Evolutionary conservation across 2,329 filamentous ascomycete genomes (phyloP).

Genomic region (Macrophomina pseudophaseolina): DNA sequence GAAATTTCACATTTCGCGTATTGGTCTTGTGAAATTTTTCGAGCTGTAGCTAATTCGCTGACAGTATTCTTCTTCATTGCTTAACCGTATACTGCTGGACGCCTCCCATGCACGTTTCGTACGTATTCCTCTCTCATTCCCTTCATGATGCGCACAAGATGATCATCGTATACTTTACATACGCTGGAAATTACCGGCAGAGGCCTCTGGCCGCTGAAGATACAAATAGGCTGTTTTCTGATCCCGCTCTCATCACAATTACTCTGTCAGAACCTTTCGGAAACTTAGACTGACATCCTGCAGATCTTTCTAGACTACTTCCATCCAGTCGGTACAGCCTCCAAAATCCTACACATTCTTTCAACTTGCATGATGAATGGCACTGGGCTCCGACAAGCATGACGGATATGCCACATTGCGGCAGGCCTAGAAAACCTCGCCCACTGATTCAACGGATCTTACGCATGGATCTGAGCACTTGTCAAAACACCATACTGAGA

Average conservation of each 20-base stretch:
- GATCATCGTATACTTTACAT: slow-evolving; percentile 46
- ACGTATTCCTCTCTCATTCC: slow-evolving; percentile 28
- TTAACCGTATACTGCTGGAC: neutral
- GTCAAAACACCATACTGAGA: slow-evolving; percentile 3
- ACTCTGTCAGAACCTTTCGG: neutral
- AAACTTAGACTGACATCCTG: slow-evolving; percentile 8
- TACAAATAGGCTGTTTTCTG: slow-evolving; percentile 49
- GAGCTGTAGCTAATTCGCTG: slow-evolving; percentile 3
- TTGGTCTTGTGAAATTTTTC: neutral
- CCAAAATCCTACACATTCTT: neutral
- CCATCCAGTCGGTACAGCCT: slow-evolving; percentile 36
- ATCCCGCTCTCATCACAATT: slow-evolving; percentile 31
- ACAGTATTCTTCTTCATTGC: neutral
- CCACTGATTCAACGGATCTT: slow-evolving; percentile 70
- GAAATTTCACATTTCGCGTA: slow-evolving; percentile 29
- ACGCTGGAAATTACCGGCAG: slow-evolving; percentile 54
- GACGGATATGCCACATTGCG: slow-evolving; percentile 86
- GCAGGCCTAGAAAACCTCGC: slow-evolving; percentile 99
- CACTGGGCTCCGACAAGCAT: slow-evolving; percentile 94
- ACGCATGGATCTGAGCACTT: neutral
- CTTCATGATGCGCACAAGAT: slow-evolving; percentile 36
- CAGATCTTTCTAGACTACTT: slow-evolving; percentile 16
- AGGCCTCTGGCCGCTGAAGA: slow-evolving; percentile 46
- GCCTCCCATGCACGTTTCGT: slow-evolving; percentile 23
- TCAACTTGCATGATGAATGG: slow-evolving; percentile 77